Conservation (phyloP, 371 early-diverging fungal genomes). For the Saksenaea oblongispora region DNA sequence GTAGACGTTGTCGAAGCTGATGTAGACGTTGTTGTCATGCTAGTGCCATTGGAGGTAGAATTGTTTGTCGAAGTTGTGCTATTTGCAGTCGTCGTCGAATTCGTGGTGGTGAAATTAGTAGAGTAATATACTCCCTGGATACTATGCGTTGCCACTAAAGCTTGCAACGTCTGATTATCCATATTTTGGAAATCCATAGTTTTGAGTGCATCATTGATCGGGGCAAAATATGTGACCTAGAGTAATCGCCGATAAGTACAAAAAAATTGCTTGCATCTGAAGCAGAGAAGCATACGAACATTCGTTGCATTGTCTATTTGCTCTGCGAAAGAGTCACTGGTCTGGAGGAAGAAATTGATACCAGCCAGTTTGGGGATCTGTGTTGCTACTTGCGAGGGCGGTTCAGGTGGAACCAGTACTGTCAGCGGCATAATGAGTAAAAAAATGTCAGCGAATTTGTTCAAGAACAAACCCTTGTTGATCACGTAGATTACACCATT, state of each 20-base stretch:
- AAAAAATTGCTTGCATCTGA: slow-evolving; percentile 3
- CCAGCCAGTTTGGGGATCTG: slow-evolving; percentile 12
- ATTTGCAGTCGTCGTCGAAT: not conserved
- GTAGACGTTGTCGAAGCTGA: not conserved
- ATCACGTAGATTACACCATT: slow-evolving; percentile 46
- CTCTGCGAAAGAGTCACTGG: slow-evolving; percentile 9
- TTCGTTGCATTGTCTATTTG: slow-evolving; percentile 25
- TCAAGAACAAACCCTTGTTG: slow-evolving; percentile 27
- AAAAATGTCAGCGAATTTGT: not conserved
- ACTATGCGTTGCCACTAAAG: slow-evolving; percentile 29
- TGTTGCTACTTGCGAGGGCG: slow-evolving; percentile 15
- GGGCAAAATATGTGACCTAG: slow-evolving; percentile 45
- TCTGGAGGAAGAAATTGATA: slow-evolving; percentile 10
- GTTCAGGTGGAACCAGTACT: slow-evolving; percentile 39
- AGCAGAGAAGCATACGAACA: slow-evolving; percentile 16
- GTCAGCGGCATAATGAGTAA: not conserved
- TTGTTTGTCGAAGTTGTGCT: not conserved
- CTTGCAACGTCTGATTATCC: slow-evolving; percentile 2
- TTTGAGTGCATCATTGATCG: slow-evolving; percentile 24
- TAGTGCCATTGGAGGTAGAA: not conserved
- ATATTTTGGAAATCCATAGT: not conserved
- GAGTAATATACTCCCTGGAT: slow-evolving; percentile 41
- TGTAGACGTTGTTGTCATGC: not conserved
- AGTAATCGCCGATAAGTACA: not conserved
- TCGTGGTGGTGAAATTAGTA: slow-evolving; percentile 29